Evolutionary conservation across 192 early-diverging fungal genomes (phyloP).

Genomic region (Funneliformis mosseae): DNA sequence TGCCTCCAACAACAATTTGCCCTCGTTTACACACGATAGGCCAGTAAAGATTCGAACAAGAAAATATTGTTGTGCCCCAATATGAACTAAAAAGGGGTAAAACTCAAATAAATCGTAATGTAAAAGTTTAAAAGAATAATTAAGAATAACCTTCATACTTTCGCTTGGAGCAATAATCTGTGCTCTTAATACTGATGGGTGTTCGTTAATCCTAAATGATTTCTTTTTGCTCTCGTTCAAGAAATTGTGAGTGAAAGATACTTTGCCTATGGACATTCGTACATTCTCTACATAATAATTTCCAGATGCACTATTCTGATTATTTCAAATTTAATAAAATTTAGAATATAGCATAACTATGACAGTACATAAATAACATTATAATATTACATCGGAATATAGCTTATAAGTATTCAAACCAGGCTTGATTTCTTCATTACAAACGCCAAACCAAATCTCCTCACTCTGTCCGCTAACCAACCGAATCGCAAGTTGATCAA

Average conservation of each 20-base stretch:
- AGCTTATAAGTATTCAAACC: slow-evolving; percentile 55
- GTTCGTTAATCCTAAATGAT: slow-evolving; percentile 52
- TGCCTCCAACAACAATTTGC: slow-evolving; percentile 38
- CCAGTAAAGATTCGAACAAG: slow-evolving; percentile 39
- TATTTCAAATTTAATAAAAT: not conserved
- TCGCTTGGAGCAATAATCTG: slow-evolving; percentile 39
- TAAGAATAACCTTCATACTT: slow-evolving; percentile 33
- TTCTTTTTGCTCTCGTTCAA: slow-evolving; percentile 51
- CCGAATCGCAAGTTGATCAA: slow-evolving; percentile 49
- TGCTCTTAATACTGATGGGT: slow-evolving; percentile 43
- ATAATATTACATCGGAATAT: slow-evolving; percentile 49
- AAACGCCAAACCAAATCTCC: slow-evolving; percentile 52
- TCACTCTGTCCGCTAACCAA: slow-evolving; percentile 57
- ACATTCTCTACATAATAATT: slow-evolving; percentile 60
- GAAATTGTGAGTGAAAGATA: slow-evolving; percentile 59
- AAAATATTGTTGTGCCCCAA: slow-evolving; percentile 46
- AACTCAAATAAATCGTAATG: not conserved
- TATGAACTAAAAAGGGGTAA: slow-evolving; percentile 35
- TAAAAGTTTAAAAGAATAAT: not conserved
- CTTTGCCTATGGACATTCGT: slow-evolving; percentile 58
- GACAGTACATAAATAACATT: not conserved
- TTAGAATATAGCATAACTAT: slow-evolving; percentile 10
- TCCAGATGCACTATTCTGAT: slow-evolving; percentile 59
- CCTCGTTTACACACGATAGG: slow-evolving; percentile 20
- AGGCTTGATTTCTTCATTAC: slow-evolving; percentile 49